A percentile compares a stretch with the other conserved stretches of the same genome.
These are phyloP conservation scores for Raphanus raphanistrum DNA, from an alignment of 345 rosid genomes.

Conservation along the genomic window DNA sequence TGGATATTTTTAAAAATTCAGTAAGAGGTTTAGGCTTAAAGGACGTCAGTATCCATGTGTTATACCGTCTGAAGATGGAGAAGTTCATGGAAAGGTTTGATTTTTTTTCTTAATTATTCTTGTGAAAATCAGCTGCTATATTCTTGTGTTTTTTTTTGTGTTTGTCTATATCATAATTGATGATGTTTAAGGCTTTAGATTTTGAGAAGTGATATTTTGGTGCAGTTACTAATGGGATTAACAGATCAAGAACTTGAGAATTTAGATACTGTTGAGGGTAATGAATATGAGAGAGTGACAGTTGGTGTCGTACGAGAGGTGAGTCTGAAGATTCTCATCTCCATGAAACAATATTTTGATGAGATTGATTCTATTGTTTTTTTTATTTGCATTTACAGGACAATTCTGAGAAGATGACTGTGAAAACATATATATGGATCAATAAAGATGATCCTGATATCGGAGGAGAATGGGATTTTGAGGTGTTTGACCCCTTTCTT, in stretches of 20 bases:
- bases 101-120: neutral
- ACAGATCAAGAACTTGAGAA: conserved; percentile 56
- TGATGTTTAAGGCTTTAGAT: neutral
- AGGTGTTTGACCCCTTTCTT: conserved; percentile 43
- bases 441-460: conserved; percentile 62
- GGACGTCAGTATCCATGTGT: conserved; percentile 96
- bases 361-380: neutral
- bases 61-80: conserved; percentile 52
- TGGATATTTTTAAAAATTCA: conserved; percentile 16
- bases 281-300: conserved; percentile 59
- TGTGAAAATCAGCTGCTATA: neutral
- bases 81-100: conserved; percentile 61
- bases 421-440: conserved; percentile 65
- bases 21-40: conserved; percentile 77
- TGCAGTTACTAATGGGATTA: conserved; percentile 66
- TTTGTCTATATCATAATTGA: neutral
- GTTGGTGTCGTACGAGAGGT: conserved; percentile 56
- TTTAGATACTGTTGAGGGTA: conserved; percentile 70
- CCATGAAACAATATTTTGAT: neutral
- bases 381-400: conserved; percentile 48
- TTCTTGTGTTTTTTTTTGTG: conserved; percentile 1
- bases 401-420: conserved; percentile 47
- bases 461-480: conserved; percentile 85
- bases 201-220: neutral
- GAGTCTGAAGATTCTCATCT: conserved; percentile 18